These are phyloP conservation scores for Magnolia kwangsiensis DNA, from an alignment of 164 flowering plant genomes.

Conservation along the genomic window DNA sequence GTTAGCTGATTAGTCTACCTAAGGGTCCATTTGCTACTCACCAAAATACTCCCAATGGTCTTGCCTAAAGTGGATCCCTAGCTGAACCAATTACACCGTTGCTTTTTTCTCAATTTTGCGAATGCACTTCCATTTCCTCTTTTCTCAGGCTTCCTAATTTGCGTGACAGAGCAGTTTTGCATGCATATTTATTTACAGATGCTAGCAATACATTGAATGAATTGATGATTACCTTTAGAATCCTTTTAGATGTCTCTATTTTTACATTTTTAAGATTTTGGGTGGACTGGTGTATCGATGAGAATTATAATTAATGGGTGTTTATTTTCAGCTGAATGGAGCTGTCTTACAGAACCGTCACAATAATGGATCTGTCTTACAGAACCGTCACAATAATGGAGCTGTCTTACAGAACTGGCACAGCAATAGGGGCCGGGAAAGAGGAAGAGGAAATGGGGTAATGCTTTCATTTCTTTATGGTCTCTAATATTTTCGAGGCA, in stretches of 20 bases:
- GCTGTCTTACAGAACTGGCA: background rate
- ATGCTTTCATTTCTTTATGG: background rate
- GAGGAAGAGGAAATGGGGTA: constrained; percentile 80
- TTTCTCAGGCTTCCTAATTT: too few relatives aligned
- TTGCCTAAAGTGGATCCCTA: too few relatives aligned
- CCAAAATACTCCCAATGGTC: too few relatives aligned
- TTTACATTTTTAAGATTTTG: background rate
- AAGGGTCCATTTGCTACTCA: too few relatives aligned
- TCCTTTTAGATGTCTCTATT: background rate
- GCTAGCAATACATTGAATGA: too few relatives aligned
- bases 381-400: background rate
- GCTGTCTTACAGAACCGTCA: constrained; percentile 36
- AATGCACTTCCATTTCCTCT: too few relatives aligned
- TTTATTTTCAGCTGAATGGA: constrained; percentile 43
- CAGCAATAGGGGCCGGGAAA: constrained; percentile 46
- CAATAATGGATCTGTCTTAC: constrained; percentile 2
- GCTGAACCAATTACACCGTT: too few relatives aligned
- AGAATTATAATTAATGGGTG: background rate
- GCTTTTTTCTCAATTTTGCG: too few relatives aligned
- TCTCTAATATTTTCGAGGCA: background rate
- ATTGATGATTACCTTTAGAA: too few relatives aligned
- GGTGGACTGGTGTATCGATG: background rate
- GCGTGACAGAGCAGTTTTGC: too few relatives aligned
- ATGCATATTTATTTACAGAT: too few relatives aligned
- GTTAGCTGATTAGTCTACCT: too few relatives aligned